Conservation (phyloP, 805 yeast species). For the Ogataea nonfermentans region DNA sequence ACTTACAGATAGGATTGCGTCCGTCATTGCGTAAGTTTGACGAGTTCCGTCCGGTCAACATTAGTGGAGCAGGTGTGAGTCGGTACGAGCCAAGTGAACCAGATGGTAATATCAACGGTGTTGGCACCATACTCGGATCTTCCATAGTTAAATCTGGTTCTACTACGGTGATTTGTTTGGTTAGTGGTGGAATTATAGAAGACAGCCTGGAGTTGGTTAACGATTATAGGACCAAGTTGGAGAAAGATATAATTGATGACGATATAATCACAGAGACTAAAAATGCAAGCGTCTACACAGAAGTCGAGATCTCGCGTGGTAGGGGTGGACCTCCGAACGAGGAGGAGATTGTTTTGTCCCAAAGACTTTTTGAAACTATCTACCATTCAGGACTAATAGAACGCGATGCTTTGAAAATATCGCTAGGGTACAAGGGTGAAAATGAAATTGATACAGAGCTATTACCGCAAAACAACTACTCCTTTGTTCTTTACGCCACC, state of each 20-base stretch:
- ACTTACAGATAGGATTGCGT: slow-evolving; percentile 69
- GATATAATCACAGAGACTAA: slow-evolving; percentile 18
- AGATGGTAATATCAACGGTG: slow-evolving; percentile 16
- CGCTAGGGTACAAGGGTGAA: slow-evolving; percentile 42
- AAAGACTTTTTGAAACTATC: slow-evolving; percentile 58
- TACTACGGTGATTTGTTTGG: slow-evolving; percentile 70
- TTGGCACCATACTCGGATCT: slow-evolving; percentile 54
- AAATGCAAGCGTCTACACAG: slow-evolving; percentile 58
- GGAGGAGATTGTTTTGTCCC: slow-evolving; percentile 78
- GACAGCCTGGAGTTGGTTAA: slow-evolving; percentile 43
- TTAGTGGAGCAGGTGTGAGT: slow-evolving; percentile 39
- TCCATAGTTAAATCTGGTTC: slow-evolving; percentile 67
- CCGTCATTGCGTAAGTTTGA: slow-evolving; percentile 69
- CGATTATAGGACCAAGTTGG: slow-evolving; percentile 40
- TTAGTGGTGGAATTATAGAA: slow-evolving; percentile 67
- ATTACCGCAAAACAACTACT: slow-evolving; percentile 46
- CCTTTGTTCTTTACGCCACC: slow-evolving; percentile 65
- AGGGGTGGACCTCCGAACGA: slow-evolving; percentile 77
- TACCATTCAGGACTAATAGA: slow-evolving; percentile 55
- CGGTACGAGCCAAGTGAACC: slow-evolving; percentile 26
- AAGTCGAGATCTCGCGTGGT: slow-evolving; percentile 75
- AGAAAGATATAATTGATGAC: slow-evolving; percentile 34
- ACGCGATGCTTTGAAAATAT: slow-evolving; percentile 52
- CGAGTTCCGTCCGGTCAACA: slow-evolving; percentile 63
- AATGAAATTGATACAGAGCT: slow-evolving; percentile 26